A percentile compares a stretch with the other conserved stretches of the same genome.
Evolutionary conservation across 1,139 yeast genomes (phyloP).

Genomic region (Pichia sp.): DNA sequence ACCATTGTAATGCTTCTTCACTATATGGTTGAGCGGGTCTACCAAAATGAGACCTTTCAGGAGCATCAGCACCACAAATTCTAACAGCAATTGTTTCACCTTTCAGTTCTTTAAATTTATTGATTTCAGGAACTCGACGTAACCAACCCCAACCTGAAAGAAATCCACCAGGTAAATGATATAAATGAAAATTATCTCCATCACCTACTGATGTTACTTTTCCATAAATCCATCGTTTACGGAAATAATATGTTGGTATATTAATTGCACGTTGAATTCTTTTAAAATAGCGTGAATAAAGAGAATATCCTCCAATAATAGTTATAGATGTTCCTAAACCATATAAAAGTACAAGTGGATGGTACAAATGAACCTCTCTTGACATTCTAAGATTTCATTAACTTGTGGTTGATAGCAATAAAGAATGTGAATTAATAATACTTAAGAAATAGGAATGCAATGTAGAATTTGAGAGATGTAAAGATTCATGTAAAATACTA

Average conservation of each 20-base stretch:
- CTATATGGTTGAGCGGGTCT: constrained; percentile 87
- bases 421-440: too few relatives aligned
- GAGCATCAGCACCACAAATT: constrained; percentile 96
- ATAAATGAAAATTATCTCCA: constrained; percentile 91
- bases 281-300: constrained; percentile 33
- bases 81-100: constrained; percentile 63
- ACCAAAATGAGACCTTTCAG: constrained; percentile 93
- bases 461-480: too few relatives aligned
- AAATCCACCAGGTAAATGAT: constrained; percentile 89
- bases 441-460: too few relatives aligned
- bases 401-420: too few relatives aligned
- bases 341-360: constrained; percentile 27
- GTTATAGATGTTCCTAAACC: constrained; percentile 24
- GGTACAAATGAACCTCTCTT: constrained; percentile 19
- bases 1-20: constrained; percentile 79
- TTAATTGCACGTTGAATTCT: constrained; percentile 36
- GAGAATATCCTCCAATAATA: constrained; percentile 30
- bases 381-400: not conserved
- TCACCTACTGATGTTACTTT: constrained; percentile 90
- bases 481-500: too few relatives aligned
- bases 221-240: constrained; percentile 57
- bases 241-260: constrained; percentile 36
- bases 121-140: constrained; percentile 44
- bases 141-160: constrained; percentile 94
- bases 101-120: constrained; percentile 41